phyloP scores from a whole-genome alignment of 2,329 filamentous ascomycete genomes.

The Botryotinia globosa region DNA sequence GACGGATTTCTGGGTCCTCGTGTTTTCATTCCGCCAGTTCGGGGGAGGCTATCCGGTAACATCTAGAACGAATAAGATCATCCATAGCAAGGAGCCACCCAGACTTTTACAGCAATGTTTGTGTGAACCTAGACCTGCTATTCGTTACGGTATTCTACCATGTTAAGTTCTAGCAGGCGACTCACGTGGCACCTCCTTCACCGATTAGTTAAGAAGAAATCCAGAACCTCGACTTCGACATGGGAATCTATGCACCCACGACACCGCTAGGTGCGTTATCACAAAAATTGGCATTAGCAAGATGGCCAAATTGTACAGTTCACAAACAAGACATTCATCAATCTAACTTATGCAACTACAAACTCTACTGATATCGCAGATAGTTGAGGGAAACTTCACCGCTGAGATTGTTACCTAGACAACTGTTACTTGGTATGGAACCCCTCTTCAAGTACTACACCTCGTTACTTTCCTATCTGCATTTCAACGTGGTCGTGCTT shows the following conservation, averaged over 20 bases:
- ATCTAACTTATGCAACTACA: constrained; percentile 19
- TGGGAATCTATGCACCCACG: constrained; percentile 16
- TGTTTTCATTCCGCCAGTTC: constrained; percentile 18
- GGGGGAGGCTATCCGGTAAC: constrained; percentile 20
- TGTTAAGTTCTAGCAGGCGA: constrained; percentile 7
- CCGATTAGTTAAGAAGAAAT: constrained; percentile 15
- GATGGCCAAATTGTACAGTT: constrained; percentile 14
- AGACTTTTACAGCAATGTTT: constrained; percentile 5
- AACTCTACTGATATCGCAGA: constrained; percentile 18
- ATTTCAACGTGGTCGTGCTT: constrained; percentile 17
- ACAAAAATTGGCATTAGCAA: constrained; percentile 12
- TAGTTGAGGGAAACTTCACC: constrained; percentile 18
- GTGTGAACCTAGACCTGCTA: not conserved
- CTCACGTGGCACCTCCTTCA: constrained; percentile 16
- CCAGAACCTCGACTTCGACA: constrained; percentile 19
- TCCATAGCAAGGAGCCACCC: constrained; percentile 9
- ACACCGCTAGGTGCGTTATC: constrained; percentile 15
- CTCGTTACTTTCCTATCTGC: constrained; percentile 10
- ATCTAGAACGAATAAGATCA: constrained; percentile 19
- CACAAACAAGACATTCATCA: constrained; percentile 14
- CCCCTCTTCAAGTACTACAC: constrained; percentile 18
- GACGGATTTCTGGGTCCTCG: constrained; percentile 18
- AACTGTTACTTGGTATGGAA: constrained; percentile 9
- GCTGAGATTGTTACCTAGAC: constrained; percentile 21
- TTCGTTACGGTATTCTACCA: constrained; percentile 5